Evolutionary conservation across 2,329 filamentous ascomycete species (phyloP).

Genomic region (Xylariaceae sp.): DNA sequence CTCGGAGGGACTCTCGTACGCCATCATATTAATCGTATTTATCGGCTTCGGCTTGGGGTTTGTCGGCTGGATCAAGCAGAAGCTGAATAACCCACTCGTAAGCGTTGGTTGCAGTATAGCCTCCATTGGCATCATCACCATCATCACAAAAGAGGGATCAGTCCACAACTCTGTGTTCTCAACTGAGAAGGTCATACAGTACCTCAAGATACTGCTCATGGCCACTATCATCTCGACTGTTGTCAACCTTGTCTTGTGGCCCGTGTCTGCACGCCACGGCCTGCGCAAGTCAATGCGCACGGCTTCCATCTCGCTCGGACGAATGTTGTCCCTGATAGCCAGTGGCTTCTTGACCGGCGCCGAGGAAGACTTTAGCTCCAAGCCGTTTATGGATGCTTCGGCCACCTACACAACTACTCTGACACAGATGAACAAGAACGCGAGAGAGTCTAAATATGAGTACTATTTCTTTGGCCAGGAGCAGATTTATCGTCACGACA

Average conservation of each 20-base stretch:
- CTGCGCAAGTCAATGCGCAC: slow-evolving; percentile 71
- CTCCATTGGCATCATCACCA: slow-evolving; percentile 82
- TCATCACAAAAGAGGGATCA: slow-evolving; percentile 86
- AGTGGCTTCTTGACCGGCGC: slow-evolving; percentile 78
- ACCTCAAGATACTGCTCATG: slow-evolving; percentile 79
- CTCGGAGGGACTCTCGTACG: slow-evolving; percentile 68
- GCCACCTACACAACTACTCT: slow-evolving; percentile 64
- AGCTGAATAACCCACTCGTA: slow-evolving; percentile 71
- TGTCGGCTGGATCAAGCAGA: slow-evolving; percentile 83
- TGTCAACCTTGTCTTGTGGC: slow-evolving; percentile 75
- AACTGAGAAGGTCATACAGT: slow-evolving; percentile 74
- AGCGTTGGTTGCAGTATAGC: slow-evolving; percentile 83
- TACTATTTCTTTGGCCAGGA: slow-evolving; percentile 80
- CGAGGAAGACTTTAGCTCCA: slow-evolving; percentile 69
- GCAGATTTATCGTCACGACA: slow-evolving; percentile 72
- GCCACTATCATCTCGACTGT: slow-evolving; percentile 68
- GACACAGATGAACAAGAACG: slow-evolving; percentile 66
- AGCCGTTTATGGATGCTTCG: slow-evolving; percentile 60
- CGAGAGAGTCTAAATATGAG: slow-evolving; percentile 84
- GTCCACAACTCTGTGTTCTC: slow-evolving; percentile 80
- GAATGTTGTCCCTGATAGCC: slow-evolving; percentile 78
- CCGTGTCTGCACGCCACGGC: slow-evolving; percentile 69
- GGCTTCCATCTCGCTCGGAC: slow-evolving; percentile 70
- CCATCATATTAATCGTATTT: slow-evolving; percentile 75
- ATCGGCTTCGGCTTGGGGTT: slow-evolving; percentile 83